A percentile compares a stretch with the other conserved stretches of the same genome.
These are phyloP conservation scores for Hypomontagnella submonticulosa DNA, from an alignment of 495 filamentous ascomycete genomes.

Conservation along the genomic window DNA sequence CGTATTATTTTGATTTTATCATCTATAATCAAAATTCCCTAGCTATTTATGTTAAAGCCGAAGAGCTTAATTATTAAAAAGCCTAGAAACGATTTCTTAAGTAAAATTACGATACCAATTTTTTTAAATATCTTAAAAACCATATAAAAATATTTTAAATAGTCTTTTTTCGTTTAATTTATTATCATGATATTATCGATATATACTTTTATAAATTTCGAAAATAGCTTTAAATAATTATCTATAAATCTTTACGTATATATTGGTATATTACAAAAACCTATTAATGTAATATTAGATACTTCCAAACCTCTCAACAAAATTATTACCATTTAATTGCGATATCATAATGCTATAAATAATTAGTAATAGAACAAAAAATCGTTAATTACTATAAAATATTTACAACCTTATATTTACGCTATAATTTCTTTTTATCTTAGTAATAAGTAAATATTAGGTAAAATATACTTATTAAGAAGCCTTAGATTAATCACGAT, in stretches of 20 bases:
- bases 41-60: no score
- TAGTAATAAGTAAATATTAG: slow-evolving; percentile 4
- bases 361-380: slow-evolving; percentile 9
- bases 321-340: slow-evolving; percentile 7
- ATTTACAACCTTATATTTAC: not conserved
- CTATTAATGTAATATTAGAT: slow-evolving; percentile 11
- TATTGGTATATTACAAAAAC: not conserved
- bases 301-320: slow-evolving; percentile 12
- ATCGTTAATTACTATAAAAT: not conserved
- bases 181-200: slow-evolving; percentile 7
- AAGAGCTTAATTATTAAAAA: not conserved
- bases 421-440: not conserved
- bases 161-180: not conserved
- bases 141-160: not conserved
- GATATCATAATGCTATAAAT: not conserved
- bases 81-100: not conserved
- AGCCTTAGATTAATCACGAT: not conserved
- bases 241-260: slow-evolving; percentile 21
- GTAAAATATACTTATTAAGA: not conserved
- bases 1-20: no score
- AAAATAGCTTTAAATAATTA: not conserved
- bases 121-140: not conserved
- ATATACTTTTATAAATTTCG: not conserved
- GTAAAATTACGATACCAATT: not conserved
- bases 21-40: no score